These are phyloP conservation scores for Neonectria faginata DNA, from an alignment of 2,329 filamentous ascomycete genomes.

Conservation along the genomic window DNA sequence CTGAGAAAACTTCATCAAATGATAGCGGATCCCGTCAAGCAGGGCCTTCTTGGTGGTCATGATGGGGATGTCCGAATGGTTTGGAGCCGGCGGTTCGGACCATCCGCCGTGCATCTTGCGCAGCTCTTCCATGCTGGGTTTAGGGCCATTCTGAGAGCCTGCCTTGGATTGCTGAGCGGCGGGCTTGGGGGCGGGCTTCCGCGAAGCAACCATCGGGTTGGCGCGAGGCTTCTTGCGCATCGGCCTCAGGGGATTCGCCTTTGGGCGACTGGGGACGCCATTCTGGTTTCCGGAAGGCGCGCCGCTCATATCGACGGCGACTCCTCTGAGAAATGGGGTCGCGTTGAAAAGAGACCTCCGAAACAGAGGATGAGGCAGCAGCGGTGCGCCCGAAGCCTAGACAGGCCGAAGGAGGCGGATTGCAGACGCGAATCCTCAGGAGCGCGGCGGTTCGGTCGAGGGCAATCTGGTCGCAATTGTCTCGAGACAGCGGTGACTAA, in stretches of 20 bases:
- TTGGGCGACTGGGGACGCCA: conserved; percentile 47
- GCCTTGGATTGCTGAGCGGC: conserved; percentile 37
- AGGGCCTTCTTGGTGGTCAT: conserved; percentile 86
- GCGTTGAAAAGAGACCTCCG: conserved; percentile 14
- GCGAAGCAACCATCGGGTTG: conserved; percentile 75
- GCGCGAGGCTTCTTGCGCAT: conserved; percentile 58
- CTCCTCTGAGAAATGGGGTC: conserved; percentile 6
- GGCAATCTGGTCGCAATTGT: conserved; percentile 9
- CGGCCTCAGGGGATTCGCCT: conserved; percentile 54
- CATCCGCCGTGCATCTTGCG: conserved; percentile 66
- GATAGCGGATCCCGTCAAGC: conserved; percentile 83
- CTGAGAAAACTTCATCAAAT: conserved; percentile 83
- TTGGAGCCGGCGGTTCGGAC: conserved; percentile 63
- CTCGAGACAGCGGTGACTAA: conserved; percentile 6
- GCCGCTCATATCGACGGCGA: conserved; percentile 56
- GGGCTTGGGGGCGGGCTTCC: conserved; percentile 48
- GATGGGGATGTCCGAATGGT: conserved; percentile 72
- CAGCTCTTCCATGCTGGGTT: conserved; percentile 54
- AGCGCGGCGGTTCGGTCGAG: conserved; percentile 7
- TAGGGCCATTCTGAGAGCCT: conserved; percentile 45
- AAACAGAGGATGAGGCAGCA: conserved; percentile 28
- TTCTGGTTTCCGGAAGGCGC: conserved; percentile 53
- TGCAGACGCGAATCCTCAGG: conserved; percentile 3
- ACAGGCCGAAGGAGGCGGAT: conserved; percentile 3
- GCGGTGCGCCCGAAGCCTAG: conserved; percentile 18